phyloP scores from a whole-genome alignment of 148 eudicot species.

The Rhododendron molle region DNA sequence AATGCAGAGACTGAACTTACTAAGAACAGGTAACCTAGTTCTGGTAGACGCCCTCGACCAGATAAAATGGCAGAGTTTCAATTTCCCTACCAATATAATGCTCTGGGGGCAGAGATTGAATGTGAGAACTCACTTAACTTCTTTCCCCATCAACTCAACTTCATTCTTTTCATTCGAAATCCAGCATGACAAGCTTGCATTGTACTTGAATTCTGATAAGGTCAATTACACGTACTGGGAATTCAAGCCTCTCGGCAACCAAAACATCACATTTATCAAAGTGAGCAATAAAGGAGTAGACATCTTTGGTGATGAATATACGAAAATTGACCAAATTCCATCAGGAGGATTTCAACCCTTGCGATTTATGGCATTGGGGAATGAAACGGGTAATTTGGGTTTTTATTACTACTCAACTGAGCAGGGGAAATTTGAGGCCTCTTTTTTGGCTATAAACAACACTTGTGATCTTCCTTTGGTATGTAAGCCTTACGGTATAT shows the following conservation, averaged over 20 bases:
- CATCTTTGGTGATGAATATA: constrained; percentile 44
- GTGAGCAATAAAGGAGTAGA: constrained; percentile 56
- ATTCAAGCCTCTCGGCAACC: constrained; percentile 41
- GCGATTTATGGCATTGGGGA: constrained; percentile 55
- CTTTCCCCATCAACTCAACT: constrained; percentile 47
- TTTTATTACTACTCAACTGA: constrained; percentile 54
- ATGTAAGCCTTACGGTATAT: constrained; percentile 65
- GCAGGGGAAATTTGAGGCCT: constrained; percentile 50
- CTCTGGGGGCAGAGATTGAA: constrained; percentile 75
- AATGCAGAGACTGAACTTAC: constrained; percentile 67
- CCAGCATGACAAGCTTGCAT: constrained; percentile 59
- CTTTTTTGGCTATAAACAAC: constrained; percentile 52
- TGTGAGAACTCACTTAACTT: constrained; percentile 72
- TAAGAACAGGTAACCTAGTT: constrained; percentile 75
- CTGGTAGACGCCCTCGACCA: constrained; percentile 53
- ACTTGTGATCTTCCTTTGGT: constrained; percentile 81
- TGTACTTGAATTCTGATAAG: constrained; percentile 59
- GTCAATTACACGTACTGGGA: constrained; percentile 91
- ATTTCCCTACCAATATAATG: constrained; percentile 87
- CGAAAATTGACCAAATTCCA: constrained; percentile 46
- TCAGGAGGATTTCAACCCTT: constrained; percentile 31
- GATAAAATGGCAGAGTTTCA: constrained; percentile 95
- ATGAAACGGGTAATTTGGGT: constrained; percentile 68
- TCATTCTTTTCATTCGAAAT: constrained; percentile 77
- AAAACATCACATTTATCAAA: constrained; percentile 66